phyloP scores from a whole-genome alignment of 805 yeast genomes.

The Saccharomycopsis fodiens region DNA sequence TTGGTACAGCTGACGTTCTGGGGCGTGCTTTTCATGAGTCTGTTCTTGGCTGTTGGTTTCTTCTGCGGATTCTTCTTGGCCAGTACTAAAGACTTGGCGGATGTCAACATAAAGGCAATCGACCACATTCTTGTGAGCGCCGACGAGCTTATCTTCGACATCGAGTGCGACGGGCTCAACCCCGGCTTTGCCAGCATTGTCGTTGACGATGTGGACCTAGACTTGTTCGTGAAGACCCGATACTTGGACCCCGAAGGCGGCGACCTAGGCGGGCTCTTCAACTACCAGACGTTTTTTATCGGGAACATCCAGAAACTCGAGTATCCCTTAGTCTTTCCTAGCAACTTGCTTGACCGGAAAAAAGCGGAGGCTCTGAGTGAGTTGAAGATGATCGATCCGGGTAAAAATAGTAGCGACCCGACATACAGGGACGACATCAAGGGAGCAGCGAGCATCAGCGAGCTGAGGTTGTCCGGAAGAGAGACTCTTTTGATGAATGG shows the following conservation, averaged over 20 bases:
- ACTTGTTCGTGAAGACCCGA: constrained; percentile 69
- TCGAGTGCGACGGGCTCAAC: constrained; percentile 72
- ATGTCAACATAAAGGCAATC: constrained; percentile 53
- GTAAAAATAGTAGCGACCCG: constrained; percentile 32
- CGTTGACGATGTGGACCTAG: constrained; percentile 62
- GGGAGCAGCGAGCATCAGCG: background rate
- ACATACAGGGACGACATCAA: constrained; percentile 21
- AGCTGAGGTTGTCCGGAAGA: background rate
- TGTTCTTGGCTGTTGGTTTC: constrained; percentile 66
- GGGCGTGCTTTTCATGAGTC: constrained; percentile 32
- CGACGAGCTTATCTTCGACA: constrained; percentile 77
- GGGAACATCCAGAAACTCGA: constrained; percentile 66
- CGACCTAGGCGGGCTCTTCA: constrained; percentile 13
- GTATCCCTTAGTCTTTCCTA: constrained; percentile 64
- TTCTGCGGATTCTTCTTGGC: constrained; percentile 79
- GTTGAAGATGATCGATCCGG: constrained; percentile 68
- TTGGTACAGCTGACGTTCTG: constrained; percentile 27
- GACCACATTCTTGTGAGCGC: constrained; percentile 69
- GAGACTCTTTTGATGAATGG: background rate
- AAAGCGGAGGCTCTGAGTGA: constrained; percentile 56
- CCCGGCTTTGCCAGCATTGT: constrained; percentile 75
- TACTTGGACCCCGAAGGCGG: constrained; percentile 18
- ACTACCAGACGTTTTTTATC: constrained; percentile 58
- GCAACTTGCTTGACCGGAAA: constrained; percentile 61
- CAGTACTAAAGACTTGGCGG: constrained; percentile 73